Evolutionary conservation across 306 rosid genomes (phyloP), one percentile per base, ranked within the genome.

Genomic region (Notholithocarpus densiflorus): DNA sequence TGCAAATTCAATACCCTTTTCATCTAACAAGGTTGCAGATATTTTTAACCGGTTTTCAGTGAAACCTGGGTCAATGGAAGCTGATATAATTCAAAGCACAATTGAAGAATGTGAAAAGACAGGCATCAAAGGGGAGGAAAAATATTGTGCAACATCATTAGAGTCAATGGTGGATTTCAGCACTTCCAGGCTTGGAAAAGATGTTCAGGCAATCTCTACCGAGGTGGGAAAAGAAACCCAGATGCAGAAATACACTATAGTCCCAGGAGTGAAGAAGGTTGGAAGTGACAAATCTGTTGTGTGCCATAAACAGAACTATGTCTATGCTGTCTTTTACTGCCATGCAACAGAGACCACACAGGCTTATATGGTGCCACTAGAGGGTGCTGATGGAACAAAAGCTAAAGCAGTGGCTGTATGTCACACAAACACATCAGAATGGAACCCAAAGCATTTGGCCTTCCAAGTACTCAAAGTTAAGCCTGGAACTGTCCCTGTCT

Each of bases 361-460:
- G 54, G 82, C 86, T 68, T 92, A 82, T 40, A 72, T 61, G 32
- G 93, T 94, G 78, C 83, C 91, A 3, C 73, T 94, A 83, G 79
- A 70, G 56, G 92, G 89, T 13, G 89, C 64, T 3, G 84, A 87
- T 52, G 92, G 98, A 45, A 76, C 26, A 0, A 88, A 85, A 17
- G 89, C 87, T 54, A 87, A 89, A 37, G 98, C 92, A 2, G 86
- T 88, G 1, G 98, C 94, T 1, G 81, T 89, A 0, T 94, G 98
- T 77, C 98, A 94, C 59, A 87, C 88, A 0, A 88, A 94, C 70
- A 90, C 98, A 1, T 84, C 96, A 2, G 53, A 83, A 15, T 94
- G 98, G 98, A 94, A 94, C 73, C 96, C 97, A 0, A 89, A 88
- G 51, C 98, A 94, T 64, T 68, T 94, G 86, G 98, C 97, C 3